These are phyloP conservation scores for Nannochloris sp. DNA, from an alignment of 139 green algal species.

Conservation along the genomic window DNA sequence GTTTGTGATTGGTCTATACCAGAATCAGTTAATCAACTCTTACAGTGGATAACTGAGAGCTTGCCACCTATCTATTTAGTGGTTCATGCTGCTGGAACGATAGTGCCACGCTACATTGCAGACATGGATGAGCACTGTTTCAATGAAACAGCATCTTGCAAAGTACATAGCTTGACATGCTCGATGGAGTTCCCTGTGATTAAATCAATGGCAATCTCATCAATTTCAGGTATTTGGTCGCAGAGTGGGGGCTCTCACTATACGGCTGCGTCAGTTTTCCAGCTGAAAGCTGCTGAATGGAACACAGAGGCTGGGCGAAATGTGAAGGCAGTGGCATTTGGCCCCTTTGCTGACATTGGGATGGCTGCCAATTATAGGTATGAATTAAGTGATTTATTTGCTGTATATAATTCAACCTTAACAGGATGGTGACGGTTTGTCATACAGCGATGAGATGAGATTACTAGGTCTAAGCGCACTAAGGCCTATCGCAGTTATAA, in stretches of 20 bases:
- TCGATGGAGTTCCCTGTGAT: background rate
- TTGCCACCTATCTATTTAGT: conserved; percentile 25
- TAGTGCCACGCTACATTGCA: background rate
- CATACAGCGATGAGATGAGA: no score
- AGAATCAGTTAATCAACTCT: background rate
- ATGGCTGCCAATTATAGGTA: conserved; percentile 3
- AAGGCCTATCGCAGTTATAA: no score
- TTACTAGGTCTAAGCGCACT: no score
- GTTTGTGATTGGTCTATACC: conserved; percentile 2
- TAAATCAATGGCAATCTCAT: conserved; percentile 18
- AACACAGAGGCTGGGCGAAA: conserved; percentile 6
- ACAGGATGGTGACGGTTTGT: no score
- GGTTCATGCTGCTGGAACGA: conserved; percentile 25
- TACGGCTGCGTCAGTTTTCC: conserved; percentile 18
- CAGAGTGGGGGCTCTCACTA: conserved; percentile 29
- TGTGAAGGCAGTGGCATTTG: conserved; percentile 17
- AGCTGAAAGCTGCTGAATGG: conserved; percentile 5
- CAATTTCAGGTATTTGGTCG: conserved; percentile 28
- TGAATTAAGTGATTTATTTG: background rate
- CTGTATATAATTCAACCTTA: no score
- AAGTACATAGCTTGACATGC: conserved; percentile 8
- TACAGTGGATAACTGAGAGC: conserved; percentile 13
- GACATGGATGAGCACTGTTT: conserved; percentile 24
- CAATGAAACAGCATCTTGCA: background rate
- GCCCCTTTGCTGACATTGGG: conserved; percentile 12